Evolutionary conservation across 306 rosid genomes (phyloP), one percentile per base, ranked within the genome.

Genomic region (Citrullus amarus): DNA sequence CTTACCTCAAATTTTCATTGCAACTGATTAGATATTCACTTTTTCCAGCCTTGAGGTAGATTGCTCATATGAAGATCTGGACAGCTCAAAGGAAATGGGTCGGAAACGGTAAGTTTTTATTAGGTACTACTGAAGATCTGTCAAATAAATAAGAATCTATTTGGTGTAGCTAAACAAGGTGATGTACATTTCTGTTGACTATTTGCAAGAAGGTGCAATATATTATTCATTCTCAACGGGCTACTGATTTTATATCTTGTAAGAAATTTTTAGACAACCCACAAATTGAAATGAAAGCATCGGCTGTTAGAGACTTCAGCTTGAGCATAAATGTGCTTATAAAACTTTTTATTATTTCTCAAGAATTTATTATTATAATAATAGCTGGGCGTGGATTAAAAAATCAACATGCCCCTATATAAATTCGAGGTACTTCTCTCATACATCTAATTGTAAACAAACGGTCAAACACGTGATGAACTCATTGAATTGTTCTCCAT

Each of bases 11-110:
- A 10, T 62, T 67, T 61, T 51, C 8, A 58, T 74, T 53, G 50
- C 44, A 22, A 43, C 44, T 80, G 84, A 38, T 18, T 80, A 75
- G 11, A 67, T 58, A 55, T 80, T 32, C 70, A 72, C 53, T 32
- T 22, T 84, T 56, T 74, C 76, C 88, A 91, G 93, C 75, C 77
- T 84, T 77, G 92, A 88, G 75, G 79, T 86, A 86, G 93, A 89
- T 66, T 80, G 83, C 86, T 81, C 91, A 28, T 67, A 70, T 68
- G 88, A 70, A 9, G 84, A 87, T 79, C 86, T 88, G 53, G 80
- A 86, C 81, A 63, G 76, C 78, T 14, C 80, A 28, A 58, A 62
- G 75, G 70, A 78, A 72, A 46, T 73, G 56, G 79, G 69, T 60
- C 76, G 71, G 4, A 82, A 82, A 79, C 56, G 82, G 85, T 82